A percentile compares a stretch with the other conserved stretches of the same genome.
Conservation (phyloP, 306 rosid species). For the Amphicarpaea edgeworthii region DNA sequence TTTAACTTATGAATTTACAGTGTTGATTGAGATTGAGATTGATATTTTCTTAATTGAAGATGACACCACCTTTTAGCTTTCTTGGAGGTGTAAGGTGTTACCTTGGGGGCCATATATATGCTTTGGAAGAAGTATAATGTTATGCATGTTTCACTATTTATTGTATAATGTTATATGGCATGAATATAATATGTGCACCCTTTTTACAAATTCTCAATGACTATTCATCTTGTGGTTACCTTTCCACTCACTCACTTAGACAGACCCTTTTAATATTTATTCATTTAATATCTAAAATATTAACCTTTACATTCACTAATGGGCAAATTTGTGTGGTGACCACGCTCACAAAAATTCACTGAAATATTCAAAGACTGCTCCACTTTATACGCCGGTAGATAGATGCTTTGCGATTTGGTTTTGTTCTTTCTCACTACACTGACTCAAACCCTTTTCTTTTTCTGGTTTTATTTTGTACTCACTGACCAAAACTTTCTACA, state of each 20-base stretch:
- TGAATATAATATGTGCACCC: neutral
- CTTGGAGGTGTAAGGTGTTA: neutral
- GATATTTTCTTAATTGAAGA: conserved; percentile 7
- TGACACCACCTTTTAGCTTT: neutral
- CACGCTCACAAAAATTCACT: conserved; percentile 19
- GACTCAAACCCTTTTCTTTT: conserved; percentile 35
- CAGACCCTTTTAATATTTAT: neutral
- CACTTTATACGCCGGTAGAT: conserved; percentile 40
- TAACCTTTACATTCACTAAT: conserved; percentile 42
- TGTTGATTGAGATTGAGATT: conserved; percentile 21
- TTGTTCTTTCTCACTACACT: conserved; percentile 33
- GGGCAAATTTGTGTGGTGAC: conserved; percentile 26
- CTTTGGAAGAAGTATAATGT: neutral
- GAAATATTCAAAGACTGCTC: conserved; percentile 27
- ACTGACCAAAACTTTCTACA: conserved; percentile 48
- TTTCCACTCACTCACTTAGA: neutral
- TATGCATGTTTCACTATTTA: neutral
- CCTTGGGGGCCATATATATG: neutral
- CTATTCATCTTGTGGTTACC: neutral
- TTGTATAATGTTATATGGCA: neutral
- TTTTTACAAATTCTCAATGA: neutral
- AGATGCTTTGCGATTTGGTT: conserved; percentile 41
- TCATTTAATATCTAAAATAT: neutral
- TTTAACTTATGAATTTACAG: neutral
- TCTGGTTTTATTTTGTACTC: conserved; percentile 35